Evolutionary conservation across 495 filamentous ascomycete species (phyloP).

Genomic region (Lophiotrema nucula): DNA sequence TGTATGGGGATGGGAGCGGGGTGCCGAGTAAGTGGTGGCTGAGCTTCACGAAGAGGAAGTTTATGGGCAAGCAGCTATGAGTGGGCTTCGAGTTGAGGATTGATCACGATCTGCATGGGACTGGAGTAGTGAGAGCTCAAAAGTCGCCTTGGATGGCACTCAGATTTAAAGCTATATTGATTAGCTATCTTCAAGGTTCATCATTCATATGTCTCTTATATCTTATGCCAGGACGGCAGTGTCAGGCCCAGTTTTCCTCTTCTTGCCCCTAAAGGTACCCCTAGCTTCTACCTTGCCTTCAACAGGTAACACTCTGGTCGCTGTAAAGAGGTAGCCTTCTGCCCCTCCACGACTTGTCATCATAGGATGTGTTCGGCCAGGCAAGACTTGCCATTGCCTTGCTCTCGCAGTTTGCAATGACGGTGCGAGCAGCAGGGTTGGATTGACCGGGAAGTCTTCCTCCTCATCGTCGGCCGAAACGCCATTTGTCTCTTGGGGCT

Average conservation of each 20-base stretch:
- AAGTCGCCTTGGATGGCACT: no score
- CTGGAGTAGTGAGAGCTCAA: no score
- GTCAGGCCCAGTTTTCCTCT: constrained; percentile 52
- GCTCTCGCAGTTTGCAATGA: constrained; percentile 74
- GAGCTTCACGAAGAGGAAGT: constrained; percentile 97
- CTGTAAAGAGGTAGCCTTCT: constrained; percentile 89
- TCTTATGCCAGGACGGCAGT: constrained; percentile 11
- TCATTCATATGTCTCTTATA: background rate
- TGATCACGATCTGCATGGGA: no score
- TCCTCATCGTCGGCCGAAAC: constrained; percentile 30
- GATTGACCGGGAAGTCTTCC: constrained; percentile 75
- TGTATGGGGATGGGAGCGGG: constrained; percentile 74
- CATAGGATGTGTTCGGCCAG: constrained; percentile 85
- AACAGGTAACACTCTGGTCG: constrained; percentile 72
- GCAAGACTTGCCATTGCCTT: constrained; percentile 83
- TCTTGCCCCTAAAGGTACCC: constrained; percentile 55
- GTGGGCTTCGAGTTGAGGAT: background rate
- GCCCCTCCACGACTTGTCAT: constrained; percentile 88
- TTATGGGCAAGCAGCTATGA: constrained; percentile 80
- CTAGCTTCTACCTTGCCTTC: constrained; percentile 76
- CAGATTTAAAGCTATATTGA: no score
- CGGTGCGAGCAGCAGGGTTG: constrained; percentile 74
- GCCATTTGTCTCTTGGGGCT: constrained; percentile 5
- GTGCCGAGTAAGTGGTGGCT: constrained; percentile 98
- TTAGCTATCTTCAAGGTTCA: background rate